Evolutionary conservation across 495 filamentous ascomycete species (phyloP).

Genomic region (Achaetomiella virescens): DNA sequence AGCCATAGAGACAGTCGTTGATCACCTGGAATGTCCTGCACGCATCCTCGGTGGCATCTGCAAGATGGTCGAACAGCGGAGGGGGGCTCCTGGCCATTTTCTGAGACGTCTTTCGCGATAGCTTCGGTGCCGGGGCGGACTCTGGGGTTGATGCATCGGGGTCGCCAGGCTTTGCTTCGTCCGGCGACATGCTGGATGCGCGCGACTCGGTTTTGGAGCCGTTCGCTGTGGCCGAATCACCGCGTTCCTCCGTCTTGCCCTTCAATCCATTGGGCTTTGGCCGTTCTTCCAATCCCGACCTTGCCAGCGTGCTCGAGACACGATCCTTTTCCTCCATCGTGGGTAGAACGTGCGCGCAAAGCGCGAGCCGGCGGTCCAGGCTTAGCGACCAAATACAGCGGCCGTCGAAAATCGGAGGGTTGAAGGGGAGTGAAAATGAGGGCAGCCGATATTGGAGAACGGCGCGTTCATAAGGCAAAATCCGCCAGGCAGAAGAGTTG

Average conservation of each 20-base stretch:
- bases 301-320: constrained; percentile 29
- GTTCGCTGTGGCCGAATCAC: constrained; percentile 35
- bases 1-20: constrained; percentile 74
- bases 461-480: constrained; percentile 14
- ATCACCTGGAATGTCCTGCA: constrained; percentile 74
- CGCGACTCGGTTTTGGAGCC: constrained; percentile 34
- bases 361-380: background rate
- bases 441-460: background rate
- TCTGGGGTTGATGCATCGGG: constrained; percentile 40
- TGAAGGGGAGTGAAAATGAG: constrained; percentile 1
- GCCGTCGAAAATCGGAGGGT: background rate
- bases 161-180: constrained; percentile 37
- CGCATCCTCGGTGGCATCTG: constrained; percentile 70
- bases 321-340: constrained; percentile 39
- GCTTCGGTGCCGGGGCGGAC: constrained; percentile 54
- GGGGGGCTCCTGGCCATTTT: constrained; percentile 57
- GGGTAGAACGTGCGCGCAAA: constrained; percentile 5
- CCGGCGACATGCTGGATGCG: constrained; percentile 37
- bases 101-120: constrained; percentile 66
- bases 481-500: background rate
- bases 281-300: constrained; percentile 27
- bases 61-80: constrained; percentile 60
- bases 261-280: constrained; percentile 24
- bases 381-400: background rate
- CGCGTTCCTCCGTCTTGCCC: constrained; percentile 34